Percentiles rank a stretch among this genome's conserved stretches.
phyloP scores from a whole-genome alignment of 192 early-diverging fungal genomes.

The Backusella parvicylindrica region DNA sequence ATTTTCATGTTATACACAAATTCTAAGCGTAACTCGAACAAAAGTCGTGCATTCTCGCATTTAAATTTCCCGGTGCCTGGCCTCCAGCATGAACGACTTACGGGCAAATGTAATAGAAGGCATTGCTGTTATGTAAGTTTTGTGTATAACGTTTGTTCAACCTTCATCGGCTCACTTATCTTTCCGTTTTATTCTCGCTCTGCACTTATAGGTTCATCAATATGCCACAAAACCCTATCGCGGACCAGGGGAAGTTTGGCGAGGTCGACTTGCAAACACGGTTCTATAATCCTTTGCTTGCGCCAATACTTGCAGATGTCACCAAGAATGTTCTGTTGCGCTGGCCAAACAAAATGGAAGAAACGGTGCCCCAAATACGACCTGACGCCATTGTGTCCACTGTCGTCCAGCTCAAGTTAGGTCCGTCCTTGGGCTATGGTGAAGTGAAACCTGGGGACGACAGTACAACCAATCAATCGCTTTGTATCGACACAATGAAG shows the following conservation, averaged over 20 bases:
- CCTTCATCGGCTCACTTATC: neutral
- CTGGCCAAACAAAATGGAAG: neutral
- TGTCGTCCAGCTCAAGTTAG: conserved; percentile 1
- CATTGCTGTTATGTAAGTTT: neutral
- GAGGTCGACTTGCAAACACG: neutral
- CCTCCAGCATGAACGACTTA: neutral
- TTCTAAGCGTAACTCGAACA: too few relatives aligned
- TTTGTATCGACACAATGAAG: neutral
- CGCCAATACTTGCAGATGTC: neutral
- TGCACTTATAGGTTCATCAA: neutral
- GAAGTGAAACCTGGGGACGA: conserved; percentile 7
- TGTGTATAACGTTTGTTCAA: conserved; percentile 4
- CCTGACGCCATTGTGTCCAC: conserved; percentile 10
- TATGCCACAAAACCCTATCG: conserved; percentile 1
- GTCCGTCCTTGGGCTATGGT: neutral
- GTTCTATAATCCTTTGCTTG: conserved; percentile 1
- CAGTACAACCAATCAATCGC: conserved; percentile 14
- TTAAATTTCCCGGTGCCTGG: neutral
- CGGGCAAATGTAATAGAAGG: neutral
- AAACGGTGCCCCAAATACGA: neutral
- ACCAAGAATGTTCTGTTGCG: neutral
- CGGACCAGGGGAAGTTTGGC: neutral
- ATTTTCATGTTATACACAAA: too few relatives aligned
- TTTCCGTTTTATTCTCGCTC: conserved; percentile 3
- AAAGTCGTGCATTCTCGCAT: too few relatives aligned